Evolutionary conservation across 2,329 filamentous ascomycete genomes (phyloP), one percentile per base, ranked within the genome.

Genomic region (Fusarium domesticum): DNA sequence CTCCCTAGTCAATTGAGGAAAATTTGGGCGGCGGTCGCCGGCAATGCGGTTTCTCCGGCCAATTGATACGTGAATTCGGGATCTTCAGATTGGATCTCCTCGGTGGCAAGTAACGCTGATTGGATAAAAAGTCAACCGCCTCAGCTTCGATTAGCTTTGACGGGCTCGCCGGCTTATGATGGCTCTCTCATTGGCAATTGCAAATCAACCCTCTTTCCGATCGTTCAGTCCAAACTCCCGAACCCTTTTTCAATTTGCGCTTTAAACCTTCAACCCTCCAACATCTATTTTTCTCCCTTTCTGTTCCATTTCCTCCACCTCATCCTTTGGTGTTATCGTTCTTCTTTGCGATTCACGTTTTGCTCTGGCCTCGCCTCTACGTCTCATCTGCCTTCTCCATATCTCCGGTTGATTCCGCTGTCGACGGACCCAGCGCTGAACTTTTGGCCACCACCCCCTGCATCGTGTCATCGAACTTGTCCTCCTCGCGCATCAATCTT

Each of bases 371-470:
- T 38, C 38, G 28, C 25, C 36, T 35, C 8, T 12, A 42, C 47
- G 48, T 35, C 25, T 32, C 41, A 35, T 36, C 46, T 47, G 39
- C 16, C 35, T 39, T 18, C 39, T 23, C 34, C 45, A 40, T 47
- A 30, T n/a, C 43, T 42, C 52, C 54, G 54, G 45, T 36, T 43
- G 37, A 37, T 53, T 45, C 56, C 57, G 54, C 50, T 45, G 51
- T 44, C 42, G 42, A 38, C 45, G 44, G 42, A 43, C 31, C 47
- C 48, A 46, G 44, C 32, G 30, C 25, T 25, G 44, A 47, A 20
- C 38, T 58, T 58, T 59, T 59, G 52, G 54, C 54, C 54, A 59
- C 54, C 39, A n/a, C n/a, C 40, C 16, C 37, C 48, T 33, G 44
- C 37, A 39, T 44, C 36, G 30, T 54, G 34, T 43, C 48, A 45